These are phyloP conservation scores for Pseudevernia furfuracea DNA, from an alignment of 495 filamentous ascomycete genomes.

Conservation along the genomic window DNA sequence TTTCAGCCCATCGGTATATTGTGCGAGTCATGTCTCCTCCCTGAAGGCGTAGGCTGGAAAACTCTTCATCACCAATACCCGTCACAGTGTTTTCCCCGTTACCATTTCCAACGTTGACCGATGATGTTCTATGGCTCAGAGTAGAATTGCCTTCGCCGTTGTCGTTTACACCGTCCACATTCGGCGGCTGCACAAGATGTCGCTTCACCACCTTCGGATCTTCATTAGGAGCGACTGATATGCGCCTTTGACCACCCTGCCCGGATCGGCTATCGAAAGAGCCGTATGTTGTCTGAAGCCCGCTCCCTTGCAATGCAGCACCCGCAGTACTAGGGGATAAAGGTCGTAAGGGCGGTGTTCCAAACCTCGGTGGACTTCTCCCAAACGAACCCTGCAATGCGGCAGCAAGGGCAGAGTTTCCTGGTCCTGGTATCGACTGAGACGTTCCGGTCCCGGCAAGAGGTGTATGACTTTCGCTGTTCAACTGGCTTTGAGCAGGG, in stretches of 20 bases:
- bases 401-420: constrained; percentile 68
- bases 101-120: constrained; percentile 33
- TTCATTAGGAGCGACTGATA: constrained; percentile 50
- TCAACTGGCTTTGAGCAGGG: constrained; percentile 32
- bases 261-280: constrained; percentile 61
- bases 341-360: constrained; percentile 48
- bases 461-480: constrained; percentile 37
- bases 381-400: constrained; percentile 59
- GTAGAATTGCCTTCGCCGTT: constrained; percentile 35
- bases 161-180: constrained; percentile 31
- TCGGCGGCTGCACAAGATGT: constrained; percentile 66
- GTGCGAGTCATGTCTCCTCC: constrained; percentile 90
- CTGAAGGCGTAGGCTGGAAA: constrained; percentile 84
- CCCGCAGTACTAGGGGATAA: constrained; percentile 47
- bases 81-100: constrained; percentile 38
- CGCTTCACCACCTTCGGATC: constrained; percentile 74
- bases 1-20: constrained; percentile 90
- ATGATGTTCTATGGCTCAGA: constrained; percentile 17
- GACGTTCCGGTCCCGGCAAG: constrained; percentile 46
- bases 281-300: constrained; percentile 61
- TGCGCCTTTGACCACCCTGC: constrained; percentile 31
- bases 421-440: constrained; percentile 52
- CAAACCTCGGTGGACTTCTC: constrained; percentile 43
- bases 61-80: constrained; percentile 63
- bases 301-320: constrained; percentile 40